Evolutionary conservation across 208 protist genomes (phyloP).

Genomic region (Acanthamoeba royreba): DNA sequence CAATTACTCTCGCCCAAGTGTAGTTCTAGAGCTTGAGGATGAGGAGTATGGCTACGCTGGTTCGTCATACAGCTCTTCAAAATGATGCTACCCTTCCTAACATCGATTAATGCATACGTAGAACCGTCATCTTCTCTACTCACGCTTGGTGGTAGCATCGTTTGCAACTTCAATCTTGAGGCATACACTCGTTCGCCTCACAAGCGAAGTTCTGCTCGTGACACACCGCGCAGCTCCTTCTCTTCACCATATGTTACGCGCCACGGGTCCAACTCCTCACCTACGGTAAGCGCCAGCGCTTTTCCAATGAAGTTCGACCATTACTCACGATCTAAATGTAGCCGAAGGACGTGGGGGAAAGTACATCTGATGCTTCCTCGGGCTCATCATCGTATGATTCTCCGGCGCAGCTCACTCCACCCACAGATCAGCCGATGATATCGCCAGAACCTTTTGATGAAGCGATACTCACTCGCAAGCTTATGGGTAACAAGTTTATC

Average conservation of each 20-base stretch:
- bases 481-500: too few species aligned
- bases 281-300: not conserved
- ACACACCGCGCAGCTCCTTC: not conserved
- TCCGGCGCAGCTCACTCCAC: not conserved
- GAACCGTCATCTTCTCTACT: slow-evolving; percentile 1
- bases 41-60: slow-evolving; percentile 7
- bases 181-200: not conserved
- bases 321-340: not conserved
- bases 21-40: not conserved
- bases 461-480: not conserved
- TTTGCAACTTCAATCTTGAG: slow-evolving; percentile 36
- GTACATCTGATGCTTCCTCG: not conserved
- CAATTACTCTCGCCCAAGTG: not conserved
- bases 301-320: not conserved
- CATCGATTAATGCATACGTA: not conserved
- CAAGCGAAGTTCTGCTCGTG: not conserved
- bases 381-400: not conserved
- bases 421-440: not conserved
- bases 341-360: not conserved
- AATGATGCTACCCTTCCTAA: not conserved
- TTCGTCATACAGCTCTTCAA: not conserved
- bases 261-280: not conserved
- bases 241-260: not conserved
- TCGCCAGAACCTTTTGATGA: slow-evolving; percentile 33
- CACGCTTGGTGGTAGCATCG: slow-evolving; percentile 5